phyloP scores from a whole-genome alignment of 1,284 basidiomycete genomes.

The Irpex sp. region DNA sequence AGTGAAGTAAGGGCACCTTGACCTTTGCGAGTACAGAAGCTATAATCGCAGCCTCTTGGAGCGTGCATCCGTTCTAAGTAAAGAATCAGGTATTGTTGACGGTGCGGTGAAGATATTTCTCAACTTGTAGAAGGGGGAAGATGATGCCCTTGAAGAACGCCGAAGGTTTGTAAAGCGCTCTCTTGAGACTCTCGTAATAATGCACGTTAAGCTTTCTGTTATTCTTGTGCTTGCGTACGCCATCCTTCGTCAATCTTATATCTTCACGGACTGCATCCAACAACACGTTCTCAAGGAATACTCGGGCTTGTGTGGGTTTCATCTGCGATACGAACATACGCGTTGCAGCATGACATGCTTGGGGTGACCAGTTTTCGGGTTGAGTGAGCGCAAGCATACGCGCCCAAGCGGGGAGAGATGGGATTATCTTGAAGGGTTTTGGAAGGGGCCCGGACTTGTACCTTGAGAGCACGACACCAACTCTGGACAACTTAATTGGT shows the following conservation, averaged over 20 bases:
- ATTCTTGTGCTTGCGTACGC: constrained; percentile 43
- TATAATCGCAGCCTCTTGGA: constrained; percentile 95
- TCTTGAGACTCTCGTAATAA: constrained; percentile 90
- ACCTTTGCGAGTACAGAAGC: constrained; percentile 91
- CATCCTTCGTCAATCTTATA: constrained; percentile 51
- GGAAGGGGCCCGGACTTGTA: constrained; percentile 97
- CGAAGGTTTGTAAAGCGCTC: constrained; percentile 93
- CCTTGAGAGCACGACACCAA: constrained; percentile 82
- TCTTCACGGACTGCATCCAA: constrained; percentile 91
- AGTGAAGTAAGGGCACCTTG: constrained; percentile 93
- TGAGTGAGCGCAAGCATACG: constrained; percentile 91
- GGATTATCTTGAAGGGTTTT: constrained; percentile 98
- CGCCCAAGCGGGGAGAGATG: constrained; percentile 95
- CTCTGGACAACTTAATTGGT: constrained; percentile 42
- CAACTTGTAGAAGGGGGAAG: constrained; percentile 90
- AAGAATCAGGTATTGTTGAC: background rate
- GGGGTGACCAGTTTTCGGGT: constrained; percentile 94
- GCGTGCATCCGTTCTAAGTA: constrained; percentile 69
- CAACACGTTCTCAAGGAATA: constrained; percentile 91
- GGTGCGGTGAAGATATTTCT: background rate
- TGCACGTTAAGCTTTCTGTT: constrained; percentile 91
- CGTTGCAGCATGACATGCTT: constrained; percentile 93
- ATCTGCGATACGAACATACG: constrained; percentile 96
- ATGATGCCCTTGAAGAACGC: constrained; percentile 99
- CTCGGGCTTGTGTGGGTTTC: constrained; percentile 93